Evolutionary conservation across 2,329 filamentous ascomycete genomes (phyloP).

Genomic region (Nothopassalora personata): DNA sequence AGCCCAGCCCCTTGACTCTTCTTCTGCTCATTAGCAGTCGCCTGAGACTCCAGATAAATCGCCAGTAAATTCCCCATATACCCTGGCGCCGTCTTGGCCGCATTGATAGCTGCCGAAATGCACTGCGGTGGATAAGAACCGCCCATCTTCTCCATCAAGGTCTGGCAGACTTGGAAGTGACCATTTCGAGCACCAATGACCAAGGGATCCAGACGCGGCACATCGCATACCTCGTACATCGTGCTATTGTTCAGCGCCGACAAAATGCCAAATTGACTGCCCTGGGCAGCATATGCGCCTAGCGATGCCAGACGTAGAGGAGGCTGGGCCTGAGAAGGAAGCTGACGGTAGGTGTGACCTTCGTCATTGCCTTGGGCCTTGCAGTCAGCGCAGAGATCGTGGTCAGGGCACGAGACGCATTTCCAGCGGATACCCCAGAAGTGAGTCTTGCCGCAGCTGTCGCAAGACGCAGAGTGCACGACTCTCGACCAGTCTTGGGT

Average conservation of each 20-base stretch:
- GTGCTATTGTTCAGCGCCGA: conserved; percentile 1
- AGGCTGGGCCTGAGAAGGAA: not conserved
- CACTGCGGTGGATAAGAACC: conserved; percentile 1
- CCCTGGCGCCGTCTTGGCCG: not conserved
- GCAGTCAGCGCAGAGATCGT: conserved; percentile 7
- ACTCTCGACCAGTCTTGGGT: conserved; percentile 5
- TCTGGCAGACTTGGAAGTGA: conserved; percentile 7
- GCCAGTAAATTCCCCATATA: conserved; percentile 5
- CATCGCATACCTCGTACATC: conserved; percentile 5
- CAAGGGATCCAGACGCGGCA: conserved; percentile 2
- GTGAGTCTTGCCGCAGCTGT: conserved; percentile 3
- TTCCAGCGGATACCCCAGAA: conserved; percentile 2
- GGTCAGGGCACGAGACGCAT: conserved; percentile 5
- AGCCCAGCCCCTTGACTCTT: not conserved
- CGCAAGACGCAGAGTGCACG: conserved; percentile 4
- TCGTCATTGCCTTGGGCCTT: conserved; percentile 5
- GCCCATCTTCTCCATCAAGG: conserved; percentile 5
- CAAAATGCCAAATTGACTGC: conserved; percentile 3
- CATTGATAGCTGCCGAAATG: conserved; percentile 1
- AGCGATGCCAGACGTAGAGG: conserved; percentile 2
- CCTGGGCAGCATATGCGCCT: not conserved
- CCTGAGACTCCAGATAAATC: conserved; percentile 5
- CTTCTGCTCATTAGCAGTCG: conserved; percentile 1
- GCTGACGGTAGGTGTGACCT: conserved; percentile 1
- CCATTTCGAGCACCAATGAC: conserved; percentile 2